A percentile compares a stretch with the other conserved stretches of the same genome.
Conservation (phyloP, 352 stramenopile species). For the Phytophthora citrophthora region DNA sequence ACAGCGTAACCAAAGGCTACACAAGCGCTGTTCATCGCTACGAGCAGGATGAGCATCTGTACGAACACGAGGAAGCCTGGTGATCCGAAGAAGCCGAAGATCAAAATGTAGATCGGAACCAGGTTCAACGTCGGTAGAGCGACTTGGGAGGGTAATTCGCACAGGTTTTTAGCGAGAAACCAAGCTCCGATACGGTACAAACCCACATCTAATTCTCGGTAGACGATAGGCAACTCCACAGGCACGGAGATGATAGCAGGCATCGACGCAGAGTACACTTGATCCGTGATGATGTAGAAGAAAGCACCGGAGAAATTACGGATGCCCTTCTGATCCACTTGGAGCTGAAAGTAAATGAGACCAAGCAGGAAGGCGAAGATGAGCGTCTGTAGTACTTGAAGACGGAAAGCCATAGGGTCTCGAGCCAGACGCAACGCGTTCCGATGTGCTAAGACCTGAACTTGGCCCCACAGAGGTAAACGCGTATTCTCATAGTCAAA, state of each 20-base stretch:
- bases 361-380: slow-evolving; percentile 45
- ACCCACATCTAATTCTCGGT: slow-evolving; percentile 41
- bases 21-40: slow-evolving; percentile 42
- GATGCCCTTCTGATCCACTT: slow-evolving; percentile 42
- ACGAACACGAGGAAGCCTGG: slow-evolving; percentile 34
- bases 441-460: slow-evolving; percentile 42
- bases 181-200: slow-evolving; percentile 44
- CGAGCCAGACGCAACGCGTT: slow-evolving; percentile 41
- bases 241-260: slow-evolving; percentile 50
- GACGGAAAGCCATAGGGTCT: slow-evolving; percentile 36
- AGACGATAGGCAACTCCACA: slow-evolving; percentile 46
- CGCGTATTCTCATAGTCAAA: slow-evolving; percentile 15
- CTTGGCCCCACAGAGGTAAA: slow-evolving; percentile 34
- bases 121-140: slow-evolving; percentile 41
- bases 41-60: slow-evolving; percentile 34
- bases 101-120: slow-evolving; percentile 43
- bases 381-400: slow-evolving; percentile 38
- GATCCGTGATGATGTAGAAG: slow-evolving; percentile 56
- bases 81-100: slow-evolving; percentile 30
- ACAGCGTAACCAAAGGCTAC: slow-evolving; percentile 53
- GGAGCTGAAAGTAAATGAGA: slow-evolving; percentile 54
- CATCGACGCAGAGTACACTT: slow-evolving; percentile 41
- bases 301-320: slow-evolving; percentile 49
- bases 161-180: slow-evolving; percentile 55
- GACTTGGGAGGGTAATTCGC: slow-evolving; percentile 40